These are phyloP conservation scores for Trichoderma erinaceum DNA, from an alignment of 495 filamentous ascomycete genomes.

Conservation along the genomic window DNA sequence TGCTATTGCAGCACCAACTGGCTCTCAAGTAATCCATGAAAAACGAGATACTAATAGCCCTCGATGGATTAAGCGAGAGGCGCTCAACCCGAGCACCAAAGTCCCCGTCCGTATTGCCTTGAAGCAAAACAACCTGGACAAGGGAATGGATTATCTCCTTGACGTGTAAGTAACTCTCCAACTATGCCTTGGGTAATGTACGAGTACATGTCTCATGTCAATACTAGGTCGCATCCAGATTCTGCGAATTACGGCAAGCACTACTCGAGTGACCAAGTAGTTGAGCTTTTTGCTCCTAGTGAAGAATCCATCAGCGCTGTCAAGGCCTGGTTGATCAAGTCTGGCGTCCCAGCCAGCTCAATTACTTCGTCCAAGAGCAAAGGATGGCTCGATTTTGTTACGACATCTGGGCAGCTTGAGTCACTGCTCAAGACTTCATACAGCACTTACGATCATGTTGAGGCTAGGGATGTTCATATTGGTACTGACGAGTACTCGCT, in stretches of 20 bases:
- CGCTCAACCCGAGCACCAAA: not conserved
- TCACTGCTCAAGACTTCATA: constrained; percentile 50
- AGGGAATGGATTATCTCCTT: constrained; percentile 28
- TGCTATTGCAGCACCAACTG: not conserved
- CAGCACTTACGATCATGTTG: constrained; percentile 46
- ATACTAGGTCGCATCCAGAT: constrained; percentile 50
- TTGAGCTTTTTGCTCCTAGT: constrained; percentile 47
- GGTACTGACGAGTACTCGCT: constrained; percentile 41
- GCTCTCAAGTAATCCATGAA: not conserved
- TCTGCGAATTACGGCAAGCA: constrained; percentile 52
- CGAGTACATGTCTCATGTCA: not conserved
- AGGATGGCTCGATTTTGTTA: constrained; percentile 50
- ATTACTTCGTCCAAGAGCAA: constrained; percentile 24
- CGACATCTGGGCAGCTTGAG: constrained; percentile 47
- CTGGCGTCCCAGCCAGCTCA: constrained; percentile 40
- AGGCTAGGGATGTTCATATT: not conserved
- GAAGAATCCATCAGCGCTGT: constrained; percentile 37
- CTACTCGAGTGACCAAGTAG: constrained; percentile 41
- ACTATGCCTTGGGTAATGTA: not conserved
- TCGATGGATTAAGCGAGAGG: constrained; percentile 14
- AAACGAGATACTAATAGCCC: not conserved
- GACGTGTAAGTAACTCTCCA: constrained; percentile 21
- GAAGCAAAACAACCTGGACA: constrained; percentile 18
- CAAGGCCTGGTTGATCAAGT: constrained; percentile 42
- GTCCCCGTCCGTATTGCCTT: constrained; percentile 12